Percentiles rank a stretch among this genome's conserved stretches.
Conservation (phyloP, 176 grass and related monocot species). For the Phyllostachys edulis region DNA sequence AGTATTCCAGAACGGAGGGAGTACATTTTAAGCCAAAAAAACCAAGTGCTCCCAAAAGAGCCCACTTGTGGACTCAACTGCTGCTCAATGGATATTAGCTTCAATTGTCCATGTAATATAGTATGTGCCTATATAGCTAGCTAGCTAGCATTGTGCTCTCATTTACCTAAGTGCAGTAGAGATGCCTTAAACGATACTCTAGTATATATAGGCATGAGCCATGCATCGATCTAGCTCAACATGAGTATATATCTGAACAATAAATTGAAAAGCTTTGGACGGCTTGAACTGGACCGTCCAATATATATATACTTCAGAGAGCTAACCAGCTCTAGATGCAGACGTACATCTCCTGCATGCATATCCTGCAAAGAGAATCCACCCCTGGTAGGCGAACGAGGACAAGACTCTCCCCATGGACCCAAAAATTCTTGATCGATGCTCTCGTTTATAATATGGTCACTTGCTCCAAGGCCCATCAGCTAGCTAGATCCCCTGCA, state of each 20-base stretch:
- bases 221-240: slow-evolving; percentile 23
- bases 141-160: slow-evolving; percentile 10
- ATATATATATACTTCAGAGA: neutral
- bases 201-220: neutral
- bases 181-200: neutral
- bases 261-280: neutral
- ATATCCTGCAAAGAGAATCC: slow-evolving; percentile 43
- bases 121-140: neutral
- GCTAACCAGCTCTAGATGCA: slow-evolving; percentile 1
- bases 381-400: slow-evolving; percentile 10
- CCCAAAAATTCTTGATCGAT: slow-evolving; percentile 38
- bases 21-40: neutral
- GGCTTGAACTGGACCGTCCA: slow-evolving; percentile 1
- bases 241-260: neutral
- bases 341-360: neutral
- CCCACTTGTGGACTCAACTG: slow-evolving; percentile 20
- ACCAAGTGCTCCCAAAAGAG: slow-evolving; percentile 20
- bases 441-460: slow-evolving; percentile 23
- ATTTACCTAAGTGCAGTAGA: neutral
- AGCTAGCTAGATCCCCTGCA: neutral
- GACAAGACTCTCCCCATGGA: slow-evolving; percentile 21
- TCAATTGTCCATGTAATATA: neutral
- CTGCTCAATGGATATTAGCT: neutral
- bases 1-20: too few relatives aligned
- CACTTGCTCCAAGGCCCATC: slow-evolving; percentile 4